Evolutionary conservation across 2,329 filamentous ascomycete genomes (phyloP), one percentile per base, ranked within the genome.

Genomic region (Xylariaceae sp.): DNA sequence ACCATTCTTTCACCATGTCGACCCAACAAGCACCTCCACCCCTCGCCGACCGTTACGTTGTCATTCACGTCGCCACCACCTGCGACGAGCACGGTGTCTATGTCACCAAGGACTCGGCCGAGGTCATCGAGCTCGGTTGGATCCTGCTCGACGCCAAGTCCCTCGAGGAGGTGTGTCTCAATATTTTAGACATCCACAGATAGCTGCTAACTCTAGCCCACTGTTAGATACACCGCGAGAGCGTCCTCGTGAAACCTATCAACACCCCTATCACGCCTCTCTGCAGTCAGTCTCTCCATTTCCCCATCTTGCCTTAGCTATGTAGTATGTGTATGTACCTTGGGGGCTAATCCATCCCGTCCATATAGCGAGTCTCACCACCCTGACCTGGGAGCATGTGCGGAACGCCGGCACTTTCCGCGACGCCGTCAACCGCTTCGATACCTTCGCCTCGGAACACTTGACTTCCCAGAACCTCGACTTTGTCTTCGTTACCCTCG

Each of bases 41-140:
- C 59, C 86, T 86, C 72, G 81, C 95, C 71, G 93, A 98, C 74
- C 88, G 92, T 68, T 98, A 95, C 72, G 86, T 96, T 56, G 88
- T 98, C 64, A 95, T 97, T 67, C 93, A 98, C 71, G 92, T 97
- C 64, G 93, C 93, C 54, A 98, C 93, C 27, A 98, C 93, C 58
- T 98, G 93, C 72, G 93, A 98, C 69, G 93, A 98, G 70, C 93
- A 98, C 72, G 93, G 93, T 53, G 93, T 98, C 56, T 98, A 98
- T 70, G 93, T 98, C 48, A 98, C 93, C 49, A 97, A 97, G 73
- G 93, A 98, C 72, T 97, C 93, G 48, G 93, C 93, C 52, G 93
- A 98, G 75, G 93, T 98, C 57, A 98, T 98, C 69, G 93, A 98
- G 79, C 80, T 98, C 65, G 93, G 92, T 54, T 98, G 93, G 93